Evolutionary conservation across 2,329 filamentous ascomycete genomes (phyloP), one percentile per base, ranked within the genome.

Genomic region (Trichoderma atroviride): DNA sequence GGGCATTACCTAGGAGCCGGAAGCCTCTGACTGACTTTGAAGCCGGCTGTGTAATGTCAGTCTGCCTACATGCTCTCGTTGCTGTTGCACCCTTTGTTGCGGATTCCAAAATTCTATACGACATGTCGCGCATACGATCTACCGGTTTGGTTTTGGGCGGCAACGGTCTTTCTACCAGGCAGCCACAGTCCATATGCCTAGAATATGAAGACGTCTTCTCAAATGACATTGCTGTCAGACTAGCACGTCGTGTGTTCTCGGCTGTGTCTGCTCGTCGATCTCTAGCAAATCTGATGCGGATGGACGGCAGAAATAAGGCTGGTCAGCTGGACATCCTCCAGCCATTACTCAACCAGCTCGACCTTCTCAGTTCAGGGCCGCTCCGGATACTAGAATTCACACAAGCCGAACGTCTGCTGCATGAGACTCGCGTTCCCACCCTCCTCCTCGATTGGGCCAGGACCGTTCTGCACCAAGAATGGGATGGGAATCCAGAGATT

Each of bases 401-500:
- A 1, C 79, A 83, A 47, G 72, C 81, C 1, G 87, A 88, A 70
- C 83, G 83, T n/a, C 80, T 82, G 16, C 74, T 87, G 27, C 88
- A 88, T 72, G 87, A 89, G 73, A 86, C 85, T 37, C 81, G 86
- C 43, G 82, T 87, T 22, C 87, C 86, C 9, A 87, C 84, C 13
- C 77, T 89, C 19, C 80, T 88, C 6, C 79, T 93, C 31, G 91
- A 93, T 74, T 94, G 91, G 91, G 87, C 91, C 24, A 85, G 91
- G 70, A 89, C 90, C 0, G 85, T 96, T 1, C 87, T 97, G 75
- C 80, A 96, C 56, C 88, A 89, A 68, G 89, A 92, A 71, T 97
- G 94, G 94, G 87, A 95, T 75, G 92, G 93, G 0, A 87, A 87
- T 67, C 86, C 92, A 1, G 86, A 90, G 55, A 86, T 97, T 63